These are phyloP conservation scores for Aspergillus sclerotioniger DNA, from an alignment of 495 filamentous ascomycete species.

Conservation along the genomic window DNA sequence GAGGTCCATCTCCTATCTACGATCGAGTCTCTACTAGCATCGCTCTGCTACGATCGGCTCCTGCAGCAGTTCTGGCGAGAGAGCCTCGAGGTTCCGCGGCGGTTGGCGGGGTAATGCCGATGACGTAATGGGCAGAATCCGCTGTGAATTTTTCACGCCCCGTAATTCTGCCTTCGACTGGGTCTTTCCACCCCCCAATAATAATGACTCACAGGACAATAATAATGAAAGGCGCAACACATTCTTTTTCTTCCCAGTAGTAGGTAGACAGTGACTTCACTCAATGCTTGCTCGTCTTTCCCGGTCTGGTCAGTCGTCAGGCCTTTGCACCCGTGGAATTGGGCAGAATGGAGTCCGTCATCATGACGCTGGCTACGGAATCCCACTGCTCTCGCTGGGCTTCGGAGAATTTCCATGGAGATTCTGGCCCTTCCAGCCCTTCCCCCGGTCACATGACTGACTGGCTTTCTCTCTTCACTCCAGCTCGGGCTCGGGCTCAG, in stretches of 20 bases:
- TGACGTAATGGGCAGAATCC: conserved; percentile 18
- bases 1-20: neutral
- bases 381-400: neutral
- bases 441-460: neutral
- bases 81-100: neutral
- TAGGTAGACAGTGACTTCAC: neutral
- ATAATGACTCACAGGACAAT: neutral
- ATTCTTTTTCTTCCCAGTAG: neutral
- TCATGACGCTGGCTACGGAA: conserved; percentile 1
- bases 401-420: neutral
- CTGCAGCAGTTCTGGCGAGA: neutral
- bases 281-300: too few relatives aligned
- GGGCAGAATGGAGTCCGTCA: neutral
- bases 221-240: neutral
- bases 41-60: neutral
- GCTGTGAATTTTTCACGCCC: neutral
- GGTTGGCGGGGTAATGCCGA: conserved; percentile 19
- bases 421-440: neutral
- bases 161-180: too few relatives aligned
- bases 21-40: neutral
- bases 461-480: too few relatives aligned
- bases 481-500: too few relatives aligned
- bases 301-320: neutral
- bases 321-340: neutral
- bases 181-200: neutral